Evolutionary conservation across 495 filamentous ascomycete species (phyloP).

Genomic region (Evansstolkia leycettana): DNA sequence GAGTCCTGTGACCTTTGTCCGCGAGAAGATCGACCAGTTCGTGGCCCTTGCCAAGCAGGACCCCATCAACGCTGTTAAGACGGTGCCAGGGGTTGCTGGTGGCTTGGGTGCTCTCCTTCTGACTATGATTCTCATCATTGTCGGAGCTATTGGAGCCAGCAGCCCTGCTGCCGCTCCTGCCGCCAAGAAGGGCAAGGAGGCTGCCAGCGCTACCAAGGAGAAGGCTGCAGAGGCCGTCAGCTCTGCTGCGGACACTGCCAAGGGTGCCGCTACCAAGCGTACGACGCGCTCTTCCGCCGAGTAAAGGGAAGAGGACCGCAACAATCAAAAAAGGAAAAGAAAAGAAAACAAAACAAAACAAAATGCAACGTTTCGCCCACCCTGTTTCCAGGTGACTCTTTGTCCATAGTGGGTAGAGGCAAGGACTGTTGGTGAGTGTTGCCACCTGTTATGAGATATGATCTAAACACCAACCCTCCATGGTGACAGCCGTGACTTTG

Average conservation of each 20-base stretch:
- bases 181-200: conserved; percentile 59
- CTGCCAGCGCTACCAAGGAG: conserved; percentile 63
- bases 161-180: conserved; percentile 42
- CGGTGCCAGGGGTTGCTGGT: conserved; percentile 82
- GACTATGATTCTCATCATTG: conserved; percentile 55
- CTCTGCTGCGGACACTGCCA: conserved; percentile 52
- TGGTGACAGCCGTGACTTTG: too few relatives aligned
- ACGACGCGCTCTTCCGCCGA: conserved; percentile 45
- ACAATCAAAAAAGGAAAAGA: conserved; percentile 3
- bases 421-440: neutral
- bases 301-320: conserved; percentile 14
- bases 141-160: conserved; percentile 42
- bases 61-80: conserved; percentile 81
- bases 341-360: conserved; percentile 4
- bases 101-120: conserved; percentile 56
- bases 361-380: neutral
- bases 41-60: conserved; percentile 73
- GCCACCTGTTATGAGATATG: conserved; percentile 1
- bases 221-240: conserved; percentile 59
- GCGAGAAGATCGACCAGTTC: conserved; percentile 87
- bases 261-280: conserved; percentile 55
- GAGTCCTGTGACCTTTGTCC: conserved; percentile 79
- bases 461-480: neutral
- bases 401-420: neutral
- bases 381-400: neutral